Conservation (phyloP, 2,329 filamentous ascomycete species). For the Erysiphe pisi region DNA sequence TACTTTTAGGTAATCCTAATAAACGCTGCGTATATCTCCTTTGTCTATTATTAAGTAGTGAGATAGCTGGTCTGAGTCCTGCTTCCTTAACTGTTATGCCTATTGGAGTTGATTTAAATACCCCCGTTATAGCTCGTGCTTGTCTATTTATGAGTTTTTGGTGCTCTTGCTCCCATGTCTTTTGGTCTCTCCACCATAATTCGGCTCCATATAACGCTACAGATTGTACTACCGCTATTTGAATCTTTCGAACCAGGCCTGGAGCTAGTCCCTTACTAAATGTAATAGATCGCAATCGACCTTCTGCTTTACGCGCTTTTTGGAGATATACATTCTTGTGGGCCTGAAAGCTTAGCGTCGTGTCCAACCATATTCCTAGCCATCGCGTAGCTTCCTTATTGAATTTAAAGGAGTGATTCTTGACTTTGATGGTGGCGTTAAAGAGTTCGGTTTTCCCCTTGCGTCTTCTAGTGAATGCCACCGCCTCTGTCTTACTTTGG, state of each 20-base stretch:
- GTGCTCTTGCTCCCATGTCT: too few species aligned
- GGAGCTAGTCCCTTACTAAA: neutral
- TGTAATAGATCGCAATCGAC: neutral
- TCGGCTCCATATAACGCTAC: too few species aligned
- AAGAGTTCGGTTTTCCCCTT: too few species aligned
- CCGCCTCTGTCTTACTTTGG: neutral
- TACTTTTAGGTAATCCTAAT: neutral
- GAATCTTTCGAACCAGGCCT: neutral
- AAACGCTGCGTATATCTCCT: neutral
- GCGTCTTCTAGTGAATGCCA: too few species aligned
- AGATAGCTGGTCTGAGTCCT: neutral
- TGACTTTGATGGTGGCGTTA: too few species aligned
- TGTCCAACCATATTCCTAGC: constrained; percentile 19
- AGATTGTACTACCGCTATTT: too few species aligned
- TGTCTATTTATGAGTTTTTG: neutral
- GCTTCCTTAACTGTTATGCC: constrained; percentile 1
- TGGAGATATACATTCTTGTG: constrained; percentile 20
- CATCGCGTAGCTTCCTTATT: constrained; percentile 7
- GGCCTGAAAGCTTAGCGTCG: neutral
- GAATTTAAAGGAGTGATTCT: too few species aligned
- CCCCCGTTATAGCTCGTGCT: constrained; percentile 13
- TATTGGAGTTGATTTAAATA: constrained; percentile 19
- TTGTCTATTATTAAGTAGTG: neutral
- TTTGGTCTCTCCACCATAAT: too few species aligned
- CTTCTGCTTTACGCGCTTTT: constrained; percentile 4